phyloP scores from a whole-genome alignment of 306 rosid genomes.

The Lagenaria siceraria region DNA sequence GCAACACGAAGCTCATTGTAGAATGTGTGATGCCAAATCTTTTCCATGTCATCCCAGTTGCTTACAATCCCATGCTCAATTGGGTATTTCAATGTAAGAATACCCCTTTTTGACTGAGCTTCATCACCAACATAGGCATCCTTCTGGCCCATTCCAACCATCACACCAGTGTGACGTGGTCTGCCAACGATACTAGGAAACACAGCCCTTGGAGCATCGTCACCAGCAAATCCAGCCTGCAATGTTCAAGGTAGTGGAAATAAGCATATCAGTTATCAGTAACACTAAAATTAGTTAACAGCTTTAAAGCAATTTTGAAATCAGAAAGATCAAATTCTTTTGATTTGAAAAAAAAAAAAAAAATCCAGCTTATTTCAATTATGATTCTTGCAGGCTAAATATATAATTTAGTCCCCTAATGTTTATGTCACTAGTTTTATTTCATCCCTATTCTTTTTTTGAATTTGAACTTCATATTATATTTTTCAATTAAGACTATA shows the following conservation, averaged over 20 bases:
- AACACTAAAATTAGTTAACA: background rate
- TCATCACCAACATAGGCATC: slow-evolving; percentile 11
- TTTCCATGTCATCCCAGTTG: slow-evolving; percentile 73
- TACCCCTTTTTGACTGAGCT: slow-evolving; percentile 10
- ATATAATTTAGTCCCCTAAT: background rate
- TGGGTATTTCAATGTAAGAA: slow-evolving; percentile 15
- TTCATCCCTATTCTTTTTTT: no score
- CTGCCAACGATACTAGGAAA: slow-evolving; percentile 22
- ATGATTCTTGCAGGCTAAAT: background rate
- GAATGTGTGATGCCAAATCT: slow-evolving; percentile 25
- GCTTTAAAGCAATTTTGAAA: background rate
- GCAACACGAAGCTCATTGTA: slow-evolving; percentile 18
- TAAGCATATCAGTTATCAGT: background rate
- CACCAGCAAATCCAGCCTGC: slow-evolving; percentile 60
- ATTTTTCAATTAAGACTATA: background rate
- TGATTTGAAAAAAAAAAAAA: background rate
- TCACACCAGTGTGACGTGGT: slow-evolving; percentile 8
- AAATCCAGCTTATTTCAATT: background rate
- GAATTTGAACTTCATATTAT: no score
- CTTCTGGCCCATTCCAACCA: slow-evolving; percentile 12
- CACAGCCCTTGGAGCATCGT: slow-evolving; percentile 62
- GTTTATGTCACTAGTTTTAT: background rate
- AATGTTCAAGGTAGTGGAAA: slow-evolving; percentile 5
- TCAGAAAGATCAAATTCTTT: background rate
- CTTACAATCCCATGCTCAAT: slow-evolving; percentile 71